phyloP scores from a whole-genome alignment of 495 filamentous ascomycete species.

The Thozetella sp. region DNA sequence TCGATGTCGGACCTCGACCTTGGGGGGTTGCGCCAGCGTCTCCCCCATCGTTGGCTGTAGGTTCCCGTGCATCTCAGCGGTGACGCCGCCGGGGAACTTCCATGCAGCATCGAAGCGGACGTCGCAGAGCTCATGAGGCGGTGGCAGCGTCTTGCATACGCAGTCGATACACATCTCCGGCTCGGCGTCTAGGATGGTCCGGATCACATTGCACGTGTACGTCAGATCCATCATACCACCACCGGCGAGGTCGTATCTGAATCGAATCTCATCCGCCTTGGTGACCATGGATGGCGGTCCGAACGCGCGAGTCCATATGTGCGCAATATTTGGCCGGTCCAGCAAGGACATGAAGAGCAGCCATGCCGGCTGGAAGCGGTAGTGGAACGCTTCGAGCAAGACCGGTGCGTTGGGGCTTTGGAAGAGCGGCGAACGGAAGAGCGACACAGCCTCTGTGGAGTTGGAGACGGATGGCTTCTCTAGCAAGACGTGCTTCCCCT shows the following conservation, averaged over 20 bases:
- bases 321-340: slow-evolving; percentile 35
- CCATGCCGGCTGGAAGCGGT: slow-evolving; percentile 59
- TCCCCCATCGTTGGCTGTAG: slow-evolving; percentile 19
- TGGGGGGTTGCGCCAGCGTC: slow-evolving; percentile 15
- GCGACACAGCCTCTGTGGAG: slow-evolving; percentile 39
- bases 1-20: slow-evolving; percentile 21
- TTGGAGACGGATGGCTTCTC: slow-evolving; percentile 60
- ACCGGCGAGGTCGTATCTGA: slow-evolving; percentile 53
- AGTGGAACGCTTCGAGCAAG: slow-evolving; percentile 63
- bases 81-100: slow-evolving; percentile 41
- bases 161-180: slow-evolving; percentile 36
- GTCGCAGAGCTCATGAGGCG: slow-evolving; percentile 35
- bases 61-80: slow-evolving; percentile 37
- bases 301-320: slow-evolving; percentile 26
- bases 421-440: slow-evolving; percentile 43
- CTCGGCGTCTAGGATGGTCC: slow-evolving; percentile 36
- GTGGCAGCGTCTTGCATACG: slow-evolving; percentile 26
- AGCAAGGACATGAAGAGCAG: slow-evolving; percentile 45
- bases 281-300: slow-evolving; percentile 24
- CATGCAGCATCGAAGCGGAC: slow-evolving; percentile 39
- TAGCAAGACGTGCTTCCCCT: slow-evolving; percentile 60
- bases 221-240: slow-evolving; percentile 62
- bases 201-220: slow-evolving; percentile 45
- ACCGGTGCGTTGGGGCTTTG: slow-evolving; percentile 29
- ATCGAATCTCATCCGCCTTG: slow-evolving; percentile 54